phyloP scores from a whole-genome alignment of 2,329 filamentous ascomycete genomes.

The Fusarium heterosporum region DNA sequence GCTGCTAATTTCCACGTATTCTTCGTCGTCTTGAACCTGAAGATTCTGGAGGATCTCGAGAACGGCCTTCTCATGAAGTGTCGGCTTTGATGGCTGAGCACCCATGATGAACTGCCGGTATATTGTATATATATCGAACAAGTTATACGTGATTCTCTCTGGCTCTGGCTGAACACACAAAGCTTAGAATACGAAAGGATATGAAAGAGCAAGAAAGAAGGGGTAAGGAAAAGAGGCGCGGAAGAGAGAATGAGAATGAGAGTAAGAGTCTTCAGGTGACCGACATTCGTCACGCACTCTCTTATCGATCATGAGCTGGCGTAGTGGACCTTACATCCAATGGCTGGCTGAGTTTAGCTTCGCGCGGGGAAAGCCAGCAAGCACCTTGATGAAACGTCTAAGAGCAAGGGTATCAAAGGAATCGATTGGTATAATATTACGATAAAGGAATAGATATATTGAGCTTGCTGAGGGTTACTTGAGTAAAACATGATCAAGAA shows the following conservation, averaged over 20 bases:
- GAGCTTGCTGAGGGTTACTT: no score
- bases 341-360: slow-evolving; percentile 6
- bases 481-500: no score
- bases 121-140: not conserved
- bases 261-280: not conserved
- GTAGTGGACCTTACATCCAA: not conserved
- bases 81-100: slow-evolving; percentile 57
- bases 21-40: slow-evolving; percentile 62
- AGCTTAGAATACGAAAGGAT: not conserved
- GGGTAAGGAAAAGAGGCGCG: not conserved
- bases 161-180: not conserved
- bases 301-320: slow-evolving; percentile 30
- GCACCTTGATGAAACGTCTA: slow-evolving; percentile 10
- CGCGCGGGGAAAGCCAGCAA: slow-evolving; percentile 17
- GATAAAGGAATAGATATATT: no score
- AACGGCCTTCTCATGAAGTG: slow-evolving; percentile 57
- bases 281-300: slow-evolving; percentile 27
- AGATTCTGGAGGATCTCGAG: slow-evolving; percentile 59
- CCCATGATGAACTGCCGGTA: slow-evolving; percentile 53
- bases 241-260: not conserved
- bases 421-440: no score
- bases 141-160: not conserved
- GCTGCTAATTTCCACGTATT: slow-evolving; percentile 64
- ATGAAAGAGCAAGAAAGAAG: no score
- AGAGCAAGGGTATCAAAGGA: not conserved